These are phyloP conservation scores for Elaeis oleifera DNA, from an alignment of 202 grass and related monocot genomes.

Conservation along the genomic window DNA sequence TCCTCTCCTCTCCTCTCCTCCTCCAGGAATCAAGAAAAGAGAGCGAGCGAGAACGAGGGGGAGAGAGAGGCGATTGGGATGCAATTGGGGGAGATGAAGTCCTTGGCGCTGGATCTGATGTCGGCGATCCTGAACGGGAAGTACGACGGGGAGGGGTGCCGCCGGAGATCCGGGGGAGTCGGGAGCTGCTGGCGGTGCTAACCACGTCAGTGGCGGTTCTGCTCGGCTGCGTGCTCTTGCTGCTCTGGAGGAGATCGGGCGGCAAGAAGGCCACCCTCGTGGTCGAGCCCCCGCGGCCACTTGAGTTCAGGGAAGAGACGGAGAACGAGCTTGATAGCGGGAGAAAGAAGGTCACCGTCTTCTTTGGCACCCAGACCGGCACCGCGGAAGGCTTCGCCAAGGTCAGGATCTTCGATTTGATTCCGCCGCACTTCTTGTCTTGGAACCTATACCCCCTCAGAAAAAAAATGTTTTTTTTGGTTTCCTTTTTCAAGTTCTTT, in stretches of 20 bases:
- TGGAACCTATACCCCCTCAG: no score
- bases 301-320: constrained; percentile 22
- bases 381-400: constrained; percentile 95
- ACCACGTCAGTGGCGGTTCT: constrained; percentile 40
- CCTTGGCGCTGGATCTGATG: constrained; percentile 42
- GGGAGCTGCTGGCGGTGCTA: constrained; percentile 21
- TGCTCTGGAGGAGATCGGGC: constrained; percentile 48
- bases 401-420: constrained; percentile 23
- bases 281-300: constrained; percentile 19
- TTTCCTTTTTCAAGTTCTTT: neutral
- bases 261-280: constrained; percentile 2
- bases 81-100: constrained; percentile 19
- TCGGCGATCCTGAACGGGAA: constrained; percentile 30
- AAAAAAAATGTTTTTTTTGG: neutral
- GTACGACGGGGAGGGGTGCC: neutral
- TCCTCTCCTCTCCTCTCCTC: no score
- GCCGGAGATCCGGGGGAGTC: neutral
- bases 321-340: constrained; percentile 42
- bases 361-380: constrained; percentile 96
- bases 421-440: neutral
- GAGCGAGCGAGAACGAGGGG: no score
- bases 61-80: constrained; percentile 13
- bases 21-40: no score
- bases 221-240: constrained; percentile 40
- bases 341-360: constrained; percentile 68